These are phyloP conservation scores for Lasiodiplodia sp. DNA, from an alignment of 2,329 filamentous ascomycete genomes.

Conservation along the genomic window DNA sequence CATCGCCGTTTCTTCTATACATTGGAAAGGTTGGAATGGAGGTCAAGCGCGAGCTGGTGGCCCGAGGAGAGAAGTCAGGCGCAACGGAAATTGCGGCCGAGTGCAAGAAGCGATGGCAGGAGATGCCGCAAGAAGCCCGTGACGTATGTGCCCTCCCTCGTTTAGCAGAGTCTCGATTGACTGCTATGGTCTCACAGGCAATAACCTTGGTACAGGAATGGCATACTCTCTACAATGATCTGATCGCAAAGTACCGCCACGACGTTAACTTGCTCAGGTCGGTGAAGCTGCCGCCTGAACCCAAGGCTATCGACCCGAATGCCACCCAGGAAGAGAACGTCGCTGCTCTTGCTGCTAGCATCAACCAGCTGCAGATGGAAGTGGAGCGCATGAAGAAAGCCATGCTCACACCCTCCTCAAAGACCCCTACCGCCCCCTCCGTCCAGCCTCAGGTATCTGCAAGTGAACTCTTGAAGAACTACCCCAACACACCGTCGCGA, in stretches of 20 bases:
- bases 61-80: constrained; percentile 46
- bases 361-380: constrained; percentile 50
- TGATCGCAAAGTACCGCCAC: constrained; percentile 49
- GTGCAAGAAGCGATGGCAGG: constrained; percentile 49
- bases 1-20: constrained; percentile 49
- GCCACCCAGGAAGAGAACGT: constrained; percentile 49
- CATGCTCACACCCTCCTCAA: constrained; percentile 18
- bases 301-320: constrained; percentile 47
- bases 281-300: constrained; percentile 35
- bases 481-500: neutral
- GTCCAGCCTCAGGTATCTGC: constrained; percentile 21
- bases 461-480: constrained; percentile 27
- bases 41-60: constrained; percentile 46
- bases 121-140: constrained; percentile 48
- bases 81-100: constrained; percentile 52
- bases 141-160: constrained; percentile 26
- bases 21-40: constrained; percentile 49
- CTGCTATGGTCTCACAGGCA: constrained; percentile 31
- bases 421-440: constrained; percentile 3
- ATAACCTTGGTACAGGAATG: constrained; percentile 44
- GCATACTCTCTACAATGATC: constrained; percentile 50
- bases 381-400: constrained; percentile 45
- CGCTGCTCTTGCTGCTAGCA: constrained; percentile 48
- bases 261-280: constrained; percentile 46
- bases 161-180: constrained; percentile 17